Base-by-base conservation (phyloP, 257 asterid species). In the Solanum dulcamara region DNA sequence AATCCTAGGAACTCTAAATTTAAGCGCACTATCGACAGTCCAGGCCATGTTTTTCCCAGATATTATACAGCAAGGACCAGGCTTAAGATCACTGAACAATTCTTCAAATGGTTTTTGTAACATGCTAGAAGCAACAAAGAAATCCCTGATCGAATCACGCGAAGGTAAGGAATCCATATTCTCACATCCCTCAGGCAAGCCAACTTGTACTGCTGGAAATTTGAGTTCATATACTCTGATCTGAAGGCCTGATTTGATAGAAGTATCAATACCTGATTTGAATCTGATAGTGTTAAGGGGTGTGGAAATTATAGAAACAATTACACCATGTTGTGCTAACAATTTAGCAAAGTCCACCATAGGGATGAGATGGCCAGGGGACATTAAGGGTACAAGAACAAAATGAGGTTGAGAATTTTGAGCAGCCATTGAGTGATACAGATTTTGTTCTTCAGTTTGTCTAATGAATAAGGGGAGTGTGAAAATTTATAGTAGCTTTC, bases 341-440 rank as follows among this genome's bases (percentile, higher is more conserved):
- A 93, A 28, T 86, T 90, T 92, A 86, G 97, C 96, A 48, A 94
- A 90, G 91, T 94, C 98, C 26, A 93, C 89, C 97, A 93, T 94
- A 1, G 98, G 97, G 22, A 93, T 91, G 87, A 94, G 87, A 87
- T 93, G 98, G 86, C 98, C 98, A 20, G 91, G 98, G 26, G 97
- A 93, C 75, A 93, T 88, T 46, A 93, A 64, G 28, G 98, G 98
- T n/a, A 93, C 84, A 3, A 94, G 88, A 17, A 94, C 93, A 53
- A 93, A 92, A 79, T 92, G 98, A 64, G 85, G 89, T 17, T 72
- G 86, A 35, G 44, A 30, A 4, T 18, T 50, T 33, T 85, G 81
- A 4, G 85, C 30, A 84, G 86, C 88, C 88, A 86, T 86, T 30
- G 60, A 46, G 62, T 46, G 14, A 77, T 46, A 28, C 40, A 77